Conservation (phyloP, 2,329 filamentous ascomycete genomes). For the Pseudocercospora crystallina region DNA sequence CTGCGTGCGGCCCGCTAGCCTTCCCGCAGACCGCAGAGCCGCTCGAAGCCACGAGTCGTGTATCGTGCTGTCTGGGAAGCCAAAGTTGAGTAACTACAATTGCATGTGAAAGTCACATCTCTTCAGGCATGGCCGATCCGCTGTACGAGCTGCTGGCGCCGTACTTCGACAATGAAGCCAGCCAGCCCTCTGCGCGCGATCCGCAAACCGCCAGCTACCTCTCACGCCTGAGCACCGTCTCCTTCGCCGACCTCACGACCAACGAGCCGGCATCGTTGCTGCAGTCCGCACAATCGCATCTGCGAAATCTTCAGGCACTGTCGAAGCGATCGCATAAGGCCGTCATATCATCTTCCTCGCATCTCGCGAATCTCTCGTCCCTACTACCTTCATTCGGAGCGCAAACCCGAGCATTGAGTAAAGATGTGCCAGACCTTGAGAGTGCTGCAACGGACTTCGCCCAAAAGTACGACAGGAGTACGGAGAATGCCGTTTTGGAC, state of each 20-base stretch:
- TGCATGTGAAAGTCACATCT: no score
- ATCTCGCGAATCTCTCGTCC: conserved; percentile 70
- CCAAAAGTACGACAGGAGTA: conserved; percentile 73
- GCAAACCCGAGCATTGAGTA: conserved; percentile 65
- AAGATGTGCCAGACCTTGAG: conserved; percentile 76
- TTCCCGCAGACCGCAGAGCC: no score
- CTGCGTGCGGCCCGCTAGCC: neutral
- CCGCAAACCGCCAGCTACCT: conserved; percentile 68
- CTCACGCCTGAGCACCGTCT: conserved; percentile 71
- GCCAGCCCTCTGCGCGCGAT: conserved; percentile 47
- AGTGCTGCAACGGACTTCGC: conserved; percentile 77
- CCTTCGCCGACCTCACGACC: conserved; percentile 68
- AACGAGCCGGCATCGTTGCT: conserved; percentile 78
- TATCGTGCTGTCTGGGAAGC: neutral
- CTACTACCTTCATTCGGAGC: conserved; percentile 69
- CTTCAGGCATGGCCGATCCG: conserved; percentile 59
- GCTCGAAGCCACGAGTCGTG: no score
- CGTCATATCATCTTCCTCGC: conserved; percentile 76
- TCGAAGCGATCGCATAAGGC: conserved; percentile 86
- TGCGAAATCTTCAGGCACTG: conserved; percentile 80
- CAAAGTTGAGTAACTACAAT: neutral
- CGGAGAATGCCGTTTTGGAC: conserved; percentile 62
- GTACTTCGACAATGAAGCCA: conserved; percentile 51
- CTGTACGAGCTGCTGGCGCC: conserved; percentile 72
- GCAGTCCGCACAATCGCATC: conserved; percentile 75